phyloP scores from a whole-genome alignment of 345 rosid genomes.

The Eucalyptus erythrocorys region DNA sequence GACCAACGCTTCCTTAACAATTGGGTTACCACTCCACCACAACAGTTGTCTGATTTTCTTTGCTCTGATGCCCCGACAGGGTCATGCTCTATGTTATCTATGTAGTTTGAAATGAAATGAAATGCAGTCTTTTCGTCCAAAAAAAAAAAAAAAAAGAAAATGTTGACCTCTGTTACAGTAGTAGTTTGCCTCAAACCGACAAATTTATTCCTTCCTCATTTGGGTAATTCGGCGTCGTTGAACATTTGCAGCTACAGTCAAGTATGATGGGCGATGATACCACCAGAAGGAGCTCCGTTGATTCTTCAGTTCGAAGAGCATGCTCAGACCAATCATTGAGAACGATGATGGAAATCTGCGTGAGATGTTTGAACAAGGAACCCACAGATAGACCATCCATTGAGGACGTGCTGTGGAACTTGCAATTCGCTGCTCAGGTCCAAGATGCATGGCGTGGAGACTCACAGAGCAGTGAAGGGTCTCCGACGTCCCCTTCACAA shows the following conservation, averaged over 20 bases:
- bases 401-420: constrained; percentile 91
- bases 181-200: not conserved
- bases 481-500: constrained; percentile 30
- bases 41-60: too few relatives aligned
- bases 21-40: too few relatives aligned
- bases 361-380: constrained; percentile 55
- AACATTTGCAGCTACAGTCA: constrained; percentile 42
- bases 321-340: constrained; percentile 72
- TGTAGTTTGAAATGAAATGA: too few relatives aligned
- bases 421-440: constrained; percentile 92
- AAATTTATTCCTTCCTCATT: not conserved
- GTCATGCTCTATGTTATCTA: too few relatives aligned
- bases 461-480: constrained; percentile 61
- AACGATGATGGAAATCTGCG: constrained; percentile 73
- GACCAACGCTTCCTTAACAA: too few relatives aligned
- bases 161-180: not conserved
- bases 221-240: not conserved
- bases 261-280: constrained; percentile 29
- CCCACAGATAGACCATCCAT: constrained; percentile 64
- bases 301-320: constrained; percentile 38
- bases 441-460: constrained; percentile 51
- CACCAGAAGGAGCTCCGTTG: constrained; percentile 48
- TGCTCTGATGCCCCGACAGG: too few relatives aligned
- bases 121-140: too few relatives aligned
- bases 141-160: too few relatives aligned